phyloP scores from a whole-genome alignment of 2,329 filamentous ascomycete genomes.

The Biscogniauxia mediterranea region DNA sequence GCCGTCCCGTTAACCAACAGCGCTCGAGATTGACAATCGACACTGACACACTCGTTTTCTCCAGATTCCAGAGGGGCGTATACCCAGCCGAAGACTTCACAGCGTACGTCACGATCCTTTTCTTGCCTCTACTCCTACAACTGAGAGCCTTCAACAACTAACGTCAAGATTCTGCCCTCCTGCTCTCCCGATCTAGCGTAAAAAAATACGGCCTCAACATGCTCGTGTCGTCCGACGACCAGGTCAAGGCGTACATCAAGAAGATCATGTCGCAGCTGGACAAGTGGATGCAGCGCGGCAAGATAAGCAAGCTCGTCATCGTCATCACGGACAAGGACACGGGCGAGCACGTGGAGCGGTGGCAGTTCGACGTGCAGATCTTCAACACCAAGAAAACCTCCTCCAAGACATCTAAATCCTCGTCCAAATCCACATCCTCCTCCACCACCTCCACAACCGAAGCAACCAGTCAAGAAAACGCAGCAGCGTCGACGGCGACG shows the following conservation, averaged over 20 bases:
- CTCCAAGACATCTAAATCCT: slow-evolving; percentile 39
- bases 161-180: background rate
- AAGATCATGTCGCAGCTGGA: slow-evolving; percentile 98
- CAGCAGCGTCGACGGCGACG: slow-evolving; percentile 28
- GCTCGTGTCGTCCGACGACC: slow-evolving; percentile 94
- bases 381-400: slow-evolving; percentile 15
- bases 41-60: no score
- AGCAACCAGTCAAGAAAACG: slow-evolving; percentile 68
- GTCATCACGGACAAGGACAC: slow-evolving; percentile 98
- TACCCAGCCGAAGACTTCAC: slow-evolving; percentile 97
- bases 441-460: slow-evolving; percentile 44
- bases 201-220: slow-evolving; percentile 99
- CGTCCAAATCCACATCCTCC: slow-evolving; percentile 43
- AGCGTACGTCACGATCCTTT: slow-evolving; percentile 57
- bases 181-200: slow-evolving; percentile 48
- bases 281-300: slow-evolving; percentile 95
- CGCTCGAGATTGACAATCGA: background rate
- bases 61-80: slow-evolving; percentile 78
- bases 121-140: background rate
- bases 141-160: no score
- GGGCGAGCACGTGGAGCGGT: slow-evolving; percentile 91
- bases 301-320: slow-evolving; percentile 95
- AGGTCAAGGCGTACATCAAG: slow-evolving; percentile 98
- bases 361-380: slow-evolving; percentile 85
- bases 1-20: background rate